These are phyloP conservation scores for Rhizophlyctis rosea DNA, from an alignment of 192 early-diverging fungal genomes.

Conservation along the genomic window DNA sequence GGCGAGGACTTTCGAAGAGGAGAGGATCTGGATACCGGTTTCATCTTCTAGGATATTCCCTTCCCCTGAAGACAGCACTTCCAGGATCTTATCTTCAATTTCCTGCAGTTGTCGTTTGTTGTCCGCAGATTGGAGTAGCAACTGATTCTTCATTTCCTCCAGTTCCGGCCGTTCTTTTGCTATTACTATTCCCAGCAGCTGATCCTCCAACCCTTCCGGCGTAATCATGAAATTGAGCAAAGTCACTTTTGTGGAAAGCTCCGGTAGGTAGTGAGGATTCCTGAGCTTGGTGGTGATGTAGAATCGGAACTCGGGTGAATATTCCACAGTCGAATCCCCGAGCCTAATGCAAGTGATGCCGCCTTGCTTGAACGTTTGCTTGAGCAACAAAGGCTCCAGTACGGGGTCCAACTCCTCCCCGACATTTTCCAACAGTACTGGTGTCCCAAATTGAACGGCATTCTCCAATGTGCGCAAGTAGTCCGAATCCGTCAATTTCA, in stretches of 20 bases:
- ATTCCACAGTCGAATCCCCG: slow-evolving; percentile 56
- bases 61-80: slow-evolving; percentile 54
- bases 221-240: slow-evolving; percentile 65
- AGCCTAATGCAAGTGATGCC: slow-evolving; percentile 59
- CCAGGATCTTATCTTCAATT: slow-evolving; percentile 62
- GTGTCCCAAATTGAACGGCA: slow-evolving; percentile 61
- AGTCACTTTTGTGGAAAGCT: slow-evolving; percentile 60
- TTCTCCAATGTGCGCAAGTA: slow-evolving; percentile 58
- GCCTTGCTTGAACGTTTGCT: slow-evolving; percentile 63
- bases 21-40: slow-evolving; percentile 60
- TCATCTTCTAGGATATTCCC: slow-evolving; percentile 66
- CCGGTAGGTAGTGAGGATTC: slow-evolving; percentile 61
- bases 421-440: slow-evolving; percentile 58
- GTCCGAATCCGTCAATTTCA: slow-evolving; percentile 57
- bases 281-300: slow-evolving; percentile 61
- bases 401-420: slow-evolving; percentile 58
- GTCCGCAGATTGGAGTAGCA: slow-evolving; percentile 56
- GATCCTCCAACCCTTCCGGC: slow-evolving; percentile 61
- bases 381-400: slow-evolving; percentile 55
- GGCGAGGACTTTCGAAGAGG: slow-evolving; percentile 58
- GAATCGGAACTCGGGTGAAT: slow-evolving; percentile 60
- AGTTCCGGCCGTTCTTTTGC: slow-evolving; percentile 61
- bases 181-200: slow-evolving; percentile 61
- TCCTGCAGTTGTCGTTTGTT: slow-evolving; percentile 62
- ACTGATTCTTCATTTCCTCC: slow-evolving; percentile 59